phyloP scores from a whole-genome alignment of 345 rosid species.

The Eucalyptus virginea region DNA sequence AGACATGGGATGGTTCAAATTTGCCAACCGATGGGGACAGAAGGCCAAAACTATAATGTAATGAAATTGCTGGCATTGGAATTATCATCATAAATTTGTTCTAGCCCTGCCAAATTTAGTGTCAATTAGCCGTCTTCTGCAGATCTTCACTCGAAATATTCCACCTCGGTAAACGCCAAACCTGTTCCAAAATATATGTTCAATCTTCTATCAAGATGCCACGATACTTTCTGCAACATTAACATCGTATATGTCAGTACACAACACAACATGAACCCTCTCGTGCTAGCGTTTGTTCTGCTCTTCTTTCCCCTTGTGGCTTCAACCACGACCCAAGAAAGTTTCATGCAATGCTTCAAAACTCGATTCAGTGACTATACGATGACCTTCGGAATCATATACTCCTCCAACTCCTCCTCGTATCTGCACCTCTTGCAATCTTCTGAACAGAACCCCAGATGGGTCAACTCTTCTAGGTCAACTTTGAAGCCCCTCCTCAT shows the following conservation, averaged over 20 bases:
- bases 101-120: neutral
- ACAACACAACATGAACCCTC: neutral
- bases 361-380: constrained; percentile 2
- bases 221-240: neutral
- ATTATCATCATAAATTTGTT: neutral
- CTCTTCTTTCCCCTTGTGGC: neutral
- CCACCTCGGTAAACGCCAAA: neutral
- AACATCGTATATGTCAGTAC: neutral
- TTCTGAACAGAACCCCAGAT: constrained; percentile 22
- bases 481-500: constrained; percentile 15
- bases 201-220: neutral
- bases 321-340: neutral
- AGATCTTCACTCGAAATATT: neutral
- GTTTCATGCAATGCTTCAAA: constrained; percentile 22
- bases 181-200: neutral
- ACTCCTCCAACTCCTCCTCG: constrained; percentile 11
- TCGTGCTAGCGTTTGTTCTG: neutral
- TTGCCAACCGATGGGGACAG: neutral
- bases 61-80: neutral
- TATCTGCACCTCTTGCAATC: constrained; percentile 10
- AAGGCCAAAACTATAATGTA: neutral
- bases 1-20: neutral
- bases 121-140: neutral
- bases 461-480: neutral
- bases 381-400: neutral